phyloP scores from a whole-genome alignment of 2,329 filamentous ascomycete species.

The Fusarium proliferatum region DNA sequence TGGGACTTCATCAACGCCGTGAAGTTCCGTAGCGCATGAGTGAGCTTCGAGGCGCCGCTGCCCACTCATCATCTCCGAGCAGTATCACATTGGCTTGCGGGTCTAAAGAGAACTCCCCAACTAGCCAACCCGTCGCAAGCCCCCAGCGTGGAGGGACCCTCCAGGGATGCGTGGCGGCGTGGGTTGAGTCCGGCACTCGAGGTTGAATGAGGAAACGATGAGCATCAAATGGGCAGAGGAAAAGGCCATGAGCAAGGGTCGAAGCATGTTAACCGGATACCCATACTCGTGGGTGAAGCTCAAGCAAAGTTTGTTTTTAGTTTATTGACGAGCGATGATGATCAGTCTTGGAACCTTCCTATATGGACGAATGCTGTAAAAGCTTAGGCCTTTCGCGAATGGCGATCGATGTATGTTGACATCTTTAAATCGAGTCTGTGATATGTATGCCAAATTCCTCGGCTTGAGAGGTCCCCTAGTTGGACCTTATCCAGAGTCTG shows the following conservation, averaged over 20 bases:
- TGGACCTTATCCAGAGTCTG: not conserved
- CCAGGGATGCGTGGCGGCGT: slow-evolving; percentile 34
- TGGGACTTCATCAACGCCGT: slow-evolving; percentile 31
- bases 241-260: not conserved
- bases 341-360: slow-evolving; percentile 1
- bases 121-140: slow-evolving; percentile 18
- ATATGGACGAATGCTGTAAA: slow-evolving; percentile 3
- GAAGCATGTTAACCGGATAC: not conserved
- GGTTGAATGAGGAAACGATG: slow-evolving; percentile 24
- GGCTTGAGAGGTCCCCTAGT: not conserved
- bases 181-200: slow-evolving; percentile 20
- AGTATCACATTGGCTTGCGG: slow-evolving; percentile 33
- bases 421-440: not conserved
- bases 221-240: slow-evolving; percentile 19
- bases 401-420: slow-evolving; percentile 10
- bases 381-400: slow-evolving; percentile 1
- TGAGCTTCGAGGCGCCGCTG: slow-evolving; percentile 16
- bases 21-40: slow-evolving; percentile 28
- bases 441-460: not conserved
- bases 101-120: slow-evolving; percentile 21
- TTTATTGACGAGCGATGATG: not conserved
- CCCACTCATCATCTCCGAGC: slow-evolving; percentile 43
- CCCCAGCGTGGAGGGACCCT: slow-evolving; percentile 23
- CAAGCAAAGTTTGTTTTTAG: slow-evolving; percentile 13
- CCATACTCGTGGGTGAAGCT: not conserved